Base-by-base conservation (phyloP, 2,329 filamentous ascomycete genomes). In the Apiospora pterosperma region DNA sequence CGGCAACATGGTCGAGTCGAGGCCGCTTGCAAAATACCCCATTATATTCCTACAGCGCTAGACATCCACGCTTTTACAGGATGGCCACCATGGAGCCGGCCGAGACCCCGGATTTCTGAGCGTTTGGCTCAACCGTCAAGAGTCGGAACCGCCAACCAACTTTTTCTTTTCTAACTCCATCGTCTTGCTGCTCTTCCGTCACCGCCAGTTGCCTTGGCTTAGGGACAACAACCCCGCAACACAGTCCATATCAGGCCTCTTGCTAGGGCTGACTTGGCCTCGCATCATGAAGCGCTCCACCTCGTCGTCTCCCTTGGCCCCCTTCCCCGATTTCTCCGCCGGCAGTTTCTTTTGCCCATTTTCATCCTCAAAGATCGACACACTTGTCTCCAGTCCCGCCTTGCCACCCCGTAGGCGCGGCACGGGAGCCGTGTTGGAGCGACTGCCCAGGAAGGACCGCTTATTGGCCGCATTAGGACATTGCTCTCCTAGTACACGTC, bases 161-260 rank as follows among this genome's bases (percentile, higher is more conserved):
- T 5, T 55, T 55, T 55, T 34, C 28, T 34, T 55, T 55, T 55
- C 28, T 48, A n/a, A 12, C 19, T 25, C 25, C 25, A 28, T 25
- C 25, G 11, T 19, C 31, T 11, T 38, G 58, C n/a, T 16, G 3
- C 12, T 16, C n/a, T 60, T 8, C n/a, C 41, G 28, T 85, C 78
- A 91, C 73, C 88, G 85, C 93, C 94, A 97, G 73, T 92, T 92
- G n/a, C 94, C 95, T 78, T 97, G 92, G 72, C 93, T 96, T 58
- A 98, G 82, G 61, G 92, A 95, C 67, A 97, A 77, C 68, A 98
- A 79, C n/a, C 93, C 93, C 63, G 95, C 92, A 59, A 97, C 90
- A 73, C 93, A 96, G 74, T 96, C 93, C 76, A 97, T 83, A 74
- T 97, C 95, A 64, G 89, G 87, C 75, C 88, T 89, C 77, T 93